A percentile compares a stretch with the other conserved stretches of the same genome.
Evolutionary conservation across 1,284 basidiomycete genomes (phyloP).

Genomic region (Paramarasmius palmivorus): DNA sequence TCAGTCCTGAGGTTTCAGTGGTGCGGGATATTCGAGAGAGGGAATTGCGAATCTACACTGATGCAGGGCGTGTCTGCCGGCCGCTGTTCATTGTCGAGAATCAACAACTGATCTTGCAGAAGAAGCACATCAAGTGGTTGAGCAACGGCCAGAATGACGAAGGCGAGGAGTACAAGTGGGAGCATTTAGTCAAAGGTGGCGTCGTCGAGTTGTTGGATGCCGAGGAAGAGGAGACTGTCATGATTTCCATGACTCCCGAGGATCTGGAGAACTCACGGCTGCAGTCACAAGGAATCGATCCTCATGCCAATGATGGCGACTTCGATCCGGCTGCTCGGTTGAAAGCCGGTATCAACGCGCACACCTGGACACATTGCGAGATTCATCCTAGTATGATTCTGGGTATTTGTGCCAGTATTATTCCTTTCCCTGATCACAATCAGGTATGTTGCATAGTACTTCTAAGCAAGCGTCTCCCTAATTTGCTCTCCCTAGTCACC

Average conservation of each 20-base stretch:
- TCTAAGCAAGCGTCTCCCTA: not conserved
- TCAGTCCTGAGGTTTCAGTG: slow-evolving; percentile 94
- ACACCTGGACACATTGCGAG: slow-evolving; percentile 98
- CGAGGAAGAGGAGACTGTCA: slow-evolving; percentile 98
- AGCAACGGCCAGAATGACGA: slow-evolving; percentile 56
- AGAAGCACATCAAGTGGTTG: slow-evolving; percentile 83
- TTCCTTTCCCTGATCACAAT: slow-evolving; percentile 99
- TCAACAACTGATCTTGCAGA: slow-evolving; percentile 80
- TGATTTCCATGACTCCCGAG: slow-evolving; percentile 98
- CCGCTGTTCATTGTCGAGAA: slow-evolving; percentile 97
- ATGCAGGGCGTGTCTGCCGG: slow-evolving; percentile 94
- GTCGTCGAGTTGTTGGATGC: slow-evolving; percentile 96
- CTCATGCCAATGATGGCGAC: slow-evolving; percentile 61
- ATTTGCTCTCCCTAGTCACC: slow-evolving; percentile 68
- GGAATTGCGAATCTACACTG: slow-evolving; percentile 93
- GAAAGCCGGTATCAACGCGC: slow-evolving; percentile 78
- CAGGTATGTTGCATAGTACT: slow-evolving; percentile 58
- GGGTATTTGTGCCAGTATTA: slow-evolving; percentile 97
- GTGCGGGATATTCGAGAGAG: slow-evolving; percentile 97
- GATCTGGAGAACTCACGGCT: slow-evolving; percentile 87
- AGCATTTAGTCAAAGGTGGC: slow-evolving; percentile 83
- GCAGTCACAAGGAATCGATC: slow-evolving; percentile 63
- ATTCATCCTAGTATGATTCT: slow-evolving; percentile 99
- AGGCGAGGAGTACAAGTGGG: slow-evolving; percentile 77
- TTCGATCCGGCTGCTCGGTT: slow-evolving; percentile 89